Evolutionary conservation across 495 filamentous ascomycete genomes (phyloP), one percentile per base, ranked within the genome.

Genomic region (Penicillium cosmopolitanum): DNA sequence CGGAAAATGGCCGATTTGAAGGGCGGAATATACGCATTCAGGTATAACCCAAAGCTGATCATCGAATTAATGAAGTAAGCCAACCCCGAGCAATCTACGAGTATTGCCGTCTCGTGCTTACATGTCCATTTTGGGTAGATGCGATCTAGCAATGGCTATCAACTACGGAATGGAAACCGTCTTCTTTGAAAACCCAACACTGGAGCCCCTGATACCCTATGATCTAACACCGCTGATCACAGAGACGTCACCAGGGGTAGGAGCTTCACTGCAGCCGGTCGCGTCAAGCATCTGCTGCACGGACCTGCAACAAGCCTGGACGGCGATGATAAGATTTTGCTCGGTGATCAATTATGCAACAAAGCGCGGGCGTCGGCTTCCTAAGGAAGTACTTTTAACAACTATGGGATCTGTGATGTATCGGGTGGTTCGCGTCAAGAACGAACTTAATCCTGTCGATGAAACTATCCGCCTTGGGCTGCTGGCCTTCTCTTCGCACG

Each of bases 391-490:
- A 10, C 61, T 78, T 25, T 53, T 76, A 4, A 63, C 72, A 13
- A 70, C 67, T 36, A 77, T 80, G 72, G 66, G 60, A 0, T 74
- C 77, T 1, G 70, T 77, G 47, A 73, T 72, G 59, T 82, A 81
- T 61, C 75, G 71, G 10, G 69, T 82, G 1, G 60, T 80, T 16
- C 42, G 68, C 50, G 71, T 73, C 61, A 19, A 44, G 13, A 66
- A 73, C 57, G 57, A 63, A 10, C 31, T 33, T 5, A 55, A 65
- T 50, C 71, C 71, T 0, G 50, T 57, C 11, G 58, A 73, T 33
- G 77, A 80, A 53, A 66, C 62, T 1, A 58, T 81, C 33, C 75
- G 77, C 10, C 58, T 79, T 4, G 77, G 72, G 16, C 56, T 81
- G 2, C 57, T 82, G 1, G 69, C 67, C 16, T 79, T 76, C 60